Percentiles rank a stretch among this genome's conserved stretches.
Conservation (phyloP, 2,329 filamentous ascomycete species). For the Phoma sp. region DNA sequence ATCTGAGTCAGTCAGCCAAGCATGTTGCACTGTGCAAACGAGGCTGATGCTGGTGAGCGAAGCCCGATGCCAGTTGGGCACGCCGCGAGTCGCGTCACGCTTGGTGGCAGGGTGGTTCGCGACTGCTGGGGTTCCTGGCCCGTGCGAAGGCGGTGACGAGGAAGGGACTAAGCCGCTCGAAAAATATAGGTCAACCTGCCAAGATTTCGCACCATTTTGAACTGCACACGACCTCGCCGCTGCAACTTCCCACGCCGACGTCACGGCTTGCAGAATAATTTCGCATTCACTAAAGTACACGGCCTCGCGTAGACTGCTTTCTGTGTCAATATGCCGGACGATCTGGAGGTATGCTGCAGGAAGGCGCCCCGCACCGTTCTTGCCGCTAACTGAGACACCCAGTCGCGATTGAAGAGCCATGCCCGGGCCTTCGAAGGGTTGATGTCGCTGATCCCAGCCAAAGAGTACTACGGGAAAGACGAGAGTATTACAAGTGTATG, state of each 20-base stretch:
- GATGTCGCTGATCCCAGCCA: constrained; percentile 85
- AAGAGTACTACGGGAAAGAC: constrained; percentile 89
- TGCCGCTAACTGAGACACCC: constrained; percentile 38
- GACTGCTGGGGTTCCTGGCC: constrained; percentile 19
- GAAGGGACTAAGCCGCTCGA: neutral
- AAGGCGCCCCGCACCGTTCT: constrained; percentile 28
- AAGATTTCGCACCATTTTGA: constrained; percentile 23
- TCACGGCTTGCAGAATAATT: constrained; percentile 6
- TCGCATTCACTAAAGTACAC: neutral
- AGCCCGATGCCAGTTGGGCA: constrained; percentile 16
- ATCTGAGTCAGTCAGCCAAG: constrained; percentile 27
- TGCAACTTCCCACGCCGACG: constrained; percentile 20
- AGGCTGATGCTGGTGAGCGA: constrained; percentile 25
- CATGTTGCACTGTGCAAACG: constrained; percentile 16
- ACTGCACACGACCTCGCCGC: constrained; percentile 40
- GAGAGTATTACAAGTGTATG: constrained; percentile 70
- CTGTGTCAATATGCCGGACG: constrained; percentile 47
- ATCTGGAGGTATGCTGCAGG: constrained; percentile 50
- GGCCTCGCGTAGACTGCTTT: constrained; percentile 1
- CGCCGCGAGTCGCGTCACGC: constrained; percentile 12
- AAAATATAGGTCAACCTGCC: constrained; percentile 16
- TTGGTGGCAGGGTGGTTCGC: constrained; percentile 13
- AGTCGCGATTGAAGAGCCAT: constrained; percentile 63
- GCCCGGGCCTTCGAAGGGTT: constrained; percentile 85
- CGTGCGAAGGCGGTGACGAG: constrained; percentile 12